Evolutionary conservation across 2,329 filamentous ascomycete species (phyloP), one percentile per base, ranked within the genome.

Genomic region (Graphiopsis chlorocephala): DNA sequence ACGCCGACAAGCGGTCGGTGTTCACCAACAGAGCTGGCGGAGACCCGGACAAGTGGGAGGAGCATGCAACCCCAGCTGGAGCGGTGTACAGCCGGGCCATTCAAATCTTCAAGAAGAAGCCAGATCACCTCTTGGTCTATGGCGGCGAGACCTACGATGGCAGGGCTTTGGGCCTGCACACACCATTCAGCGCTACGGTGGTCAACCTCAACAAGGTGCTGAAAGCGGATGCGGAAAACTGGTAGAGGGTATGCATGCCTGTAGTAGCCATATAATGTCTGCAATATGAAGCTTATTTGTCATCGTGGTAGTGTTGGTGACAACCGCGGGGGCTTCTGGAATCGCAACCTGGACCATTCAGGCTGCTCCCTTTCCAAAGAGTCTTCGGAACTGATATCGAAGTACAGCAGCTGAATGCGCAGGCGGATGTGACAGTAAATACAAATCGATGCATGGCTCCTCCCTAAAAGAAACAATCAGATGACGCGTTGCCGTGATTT

Each of bases 81-180:
- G 62, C 62, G 31, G 62, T 64, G 53, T 64, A 64, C 62, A 64
- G 62, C 17, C 62, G 62, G 7, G 62, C 62, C 25, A 59, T 64
- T 45, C 62, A 64, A 45, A 64, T 64, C 31, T 64, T 64, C 53
- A 59, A 64, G 42, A 64, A 64, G 45, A 48, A 47, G 45, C 62
- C 62, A 20, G 62, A 64, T 31, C 62, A 64, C 55, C 45, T 64
- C 12, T 25, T 64, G 53, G 52, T 64, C 29, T 64, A 64, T 20
- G 62, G 62, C 17, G 62, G 55, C 48, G 62, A 58, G 26, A 64
- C 62, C 25, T 64, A 26, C 25, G 53, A 64, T 42, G 62, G 48
- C 11, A 58, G 53, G 25, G 62, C 53, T 33, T 26, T 52, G 38
- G 62, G 62, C 25, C 12, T 64, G 31, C 55, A 64, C 45, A 64